phyloP scores from a whole-genome alignment of 768 basidiomycete genomes.

The Rhodotorula babjevae region DNA sequence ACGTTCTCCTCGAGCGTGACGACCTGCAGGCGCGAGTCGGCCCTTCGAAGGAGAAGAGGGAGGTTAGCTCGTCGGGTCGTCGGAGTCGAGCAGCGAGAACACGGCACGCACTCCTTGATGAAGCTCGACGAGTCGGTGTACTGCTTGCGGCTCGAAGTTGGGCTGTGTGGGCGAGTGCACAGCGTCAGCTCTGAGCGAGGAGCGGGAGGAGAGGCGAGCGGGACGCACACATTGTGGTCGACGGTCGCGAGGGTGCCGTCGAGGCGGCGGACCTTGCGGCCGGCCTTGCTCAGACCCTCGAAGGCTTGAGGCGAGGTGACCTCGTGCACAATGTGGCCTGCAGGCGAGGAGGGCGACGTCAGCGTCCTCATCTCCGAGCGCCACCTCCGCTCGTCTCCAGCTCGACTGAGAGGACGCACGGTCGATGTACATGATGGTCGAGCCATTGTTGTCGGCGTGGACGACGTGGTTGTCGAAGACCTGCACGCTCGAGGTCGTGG shows the following conservation, averaged over 20 bases:
- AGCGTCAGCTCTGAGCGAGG: conserved; percentile 56
- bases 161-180: conserved; percentile 2
- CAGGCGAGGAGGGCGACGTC: neutral
- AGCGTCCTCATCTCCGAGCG: neutral
- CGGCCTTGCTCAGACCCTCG: conserved; percentile 54
- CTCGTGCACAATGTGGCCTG: conserved; percentile 67
- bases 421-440: conserved; percentile 51
- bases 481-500: conserved; percentile 1
- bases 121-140: conserved; percentile 67
- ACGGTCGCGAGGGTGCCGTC: conserved; percentile 86
- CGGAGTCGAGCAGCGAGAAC: neutral
- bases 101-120: conserved; percentile 58
- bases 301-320: conserved; percentile 85
- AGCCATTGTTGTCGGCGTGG: conserved; percentile 46
- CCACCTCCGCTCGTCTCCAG: neutral
- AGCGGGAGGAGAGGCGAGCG: neutral
- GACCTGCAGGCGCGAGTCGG: conserved; percentile 79
- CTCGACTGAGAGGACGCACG: conserved; percentile 6
- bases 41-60: conserved; percentile 6
- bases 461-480: conserved; percentile 97
- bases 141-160: conserved; percentile 44
- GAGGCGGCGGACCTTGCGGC: conserved; percentile 69
- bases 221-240: conserved; percentile 56
- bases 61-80: neutral
- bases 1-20: conserved; percentile 80